Evolutionary conservation across 169 alveolate genomes (phyloP).

Genomic region (Miamiensis avidus): DNA sequence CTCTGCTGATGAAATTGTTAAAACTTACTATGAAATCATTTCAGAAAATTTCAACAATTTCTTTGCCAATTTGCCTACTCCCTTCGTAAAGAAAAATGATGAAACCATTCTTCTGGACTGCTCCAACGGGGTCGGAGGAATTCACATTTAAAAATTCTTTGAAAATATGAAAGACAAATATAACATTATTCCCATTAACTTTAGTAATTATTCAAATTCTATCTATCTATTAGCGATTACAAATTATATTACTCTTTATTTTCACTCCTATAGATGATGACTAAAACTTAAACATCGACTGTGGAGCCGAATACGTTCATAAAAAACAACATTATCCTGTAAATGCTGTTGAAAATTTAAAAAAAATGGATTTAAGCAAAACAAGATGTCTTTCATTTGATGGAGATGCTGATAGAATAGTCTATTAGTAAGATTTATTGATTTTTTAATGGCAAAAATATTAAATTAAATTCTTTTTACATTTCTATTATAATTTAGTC

Average conservation of each 20-base stretch:
- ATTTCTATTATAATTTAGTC: slow-evolving; percentile 1
- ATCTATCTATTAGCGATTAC: too few relatives aligned
- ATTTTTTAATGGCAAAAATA: slow-evolving; percentile 25
- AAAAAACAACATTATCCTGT: slow-evolving; percentile 73
- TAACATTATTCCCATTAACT: slow-evolving; percentile 42
- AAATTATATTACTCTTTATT: too few relatives aligned
- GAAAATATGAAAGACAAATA: slow-evolving; percentile 30
- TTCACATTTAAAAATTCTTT: slow-evolving; percentile 36
- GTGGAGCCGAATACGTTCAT: slow-evolving; percentile 92
- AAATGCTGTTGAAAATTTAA: slow-evolving; percentile 27
- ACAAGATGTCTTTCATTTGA: slow-evolving; percentile 60
- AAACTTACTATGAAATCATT: not conserved
- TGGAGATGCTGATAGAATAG: slow-evolving; percentile 92
- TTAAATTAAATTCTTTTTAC: not conserved
- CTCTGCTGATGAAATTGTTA: slow-evolving; percentile 7
- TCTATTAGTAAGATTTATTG: slow-evolving; percentile 61
- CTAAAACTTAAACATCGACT: slow-evolving; percentile 68
- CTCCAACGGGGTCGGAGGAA: slow-evolving; percentile 83
- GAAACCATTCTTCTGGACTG: slow-evolving; percentile 61
- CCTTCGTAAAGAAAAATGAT: slow-evolving; percentile 40
- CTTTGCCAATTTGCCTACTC: not conserved
- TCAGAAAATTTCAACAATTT: slow-evolving; percentile 7
- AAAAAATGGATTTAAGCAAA: slow-evolving; percentile 19
- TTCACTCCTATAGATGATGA: too few relatives aligned
- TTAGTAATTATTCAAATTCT: too few relatives aligned